Evolutionary conservation across 2,329 filamentous ascomycete species (phyloP), one percentile per base, ranked within the genome.

Genomic region (Aureobasidium vineae): DNA sequence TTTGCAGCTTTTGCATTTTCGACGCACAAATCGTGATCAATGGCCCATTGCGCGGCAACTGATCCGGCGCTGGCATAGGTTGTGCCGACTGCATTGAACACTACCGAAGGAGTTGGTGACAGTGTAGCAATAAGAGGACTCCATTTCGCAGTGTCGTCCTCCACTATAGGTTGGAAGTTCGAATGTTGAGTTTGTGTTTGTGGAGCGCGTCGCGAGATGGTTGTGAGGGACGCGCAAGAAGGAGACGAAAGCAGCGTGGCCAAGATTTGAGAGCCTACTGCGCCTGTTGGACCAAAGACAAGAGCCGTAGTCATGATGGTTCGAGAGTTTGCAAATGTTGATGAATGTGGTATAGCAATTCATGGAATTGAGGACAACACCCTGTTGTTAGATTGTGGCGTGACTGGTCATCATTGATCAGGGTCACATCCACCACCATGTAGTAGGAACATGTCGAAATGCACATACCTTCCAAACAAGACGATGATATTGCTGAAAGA

Each of bases 21-120:
- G 10, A 78, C 70, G 59, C 73, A 75, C 40, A 75, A 63, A 65
- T 78, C 76, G 65, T 78, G 76, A 68, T 78, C 76, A 65, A 78
- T 77, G 63, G 74, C 75, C 74, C 75, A 75, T 66, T 78, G 76
- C 15, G 76, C 74, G 56, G 72, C 67, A 45, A 77, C 50, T 15
- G 75, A 71, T 1, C 76, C 76, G 3, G 76, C 76, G 26, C 70
- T 68, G 3, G 73, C 74, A 45, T 68, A 68, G 2, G 75, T 78
- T 13, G 76, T 78, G 33, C 76, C 76, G 10, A 78, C 72, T 5
- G 75, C 70, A 33, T 71, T 71, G 63, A 71, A 70, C 21, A 71
- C 43, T 8, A 68, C 50, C 7, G 68, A 68, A 15, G 70, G 70
- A 6, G 53, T 54, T 4, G 69, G 70, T 3, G 56, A 50, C 16